These are phyloP conservation scores for Coemansia biformis DNA, from an alignment of 192 early-diverging fungal genomes.

Conservation along the genomic window DNA sequence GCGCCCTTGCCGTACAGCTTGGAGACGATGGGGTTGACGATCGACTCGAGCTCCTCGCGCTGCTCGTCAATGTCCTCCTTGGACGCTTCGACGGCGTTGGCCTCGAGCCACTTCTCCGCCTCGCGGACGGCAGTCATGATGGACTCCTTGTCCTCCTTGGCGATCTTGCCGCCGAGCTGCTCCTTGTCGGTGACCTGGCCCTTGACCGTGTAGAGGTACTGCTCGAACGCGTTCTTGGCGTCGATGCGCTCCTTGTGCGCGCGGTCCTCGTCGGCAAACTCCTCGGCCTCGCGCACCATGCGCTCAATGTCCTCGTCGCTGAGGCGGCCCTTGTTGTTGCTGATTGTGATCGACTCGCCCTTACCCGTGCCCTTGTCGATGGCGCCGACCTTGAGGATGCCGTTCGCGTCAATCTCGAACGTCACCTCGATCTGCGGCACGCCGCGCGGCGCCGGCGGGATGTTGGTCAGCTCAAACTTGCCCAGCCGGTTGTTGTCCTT, in stretches of 20 bases:
- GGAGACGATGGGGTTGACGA: constrained; percentile 91
- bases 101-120: constrained; percentile 77
- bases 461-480: constrained; percentile 93
- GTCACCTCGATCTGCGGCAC: constrained; percentile 97
- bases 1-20: constrained; percentile 75
- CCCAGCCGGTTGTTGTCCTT: constrained; percentile 98
- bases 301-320: constrained; percentile 94
- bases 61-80: constrained; percentile 99
- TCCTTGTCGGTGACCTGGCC: constrained; percentile 79
- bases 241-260: constrained; percentile 79
- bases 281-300: constrained; percentile 94
- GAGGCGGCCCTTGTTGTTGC: constrained; percentile 94
- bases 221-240: constrained; percentile 85
- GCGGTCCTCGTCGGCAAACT: constrained; percentile 87
- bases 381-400: constrained; percentile 89
- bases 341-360: constrained; percentile 93
- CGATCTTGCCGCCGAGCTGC: constrained; percentile 79
- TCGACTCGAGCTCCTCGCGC: constrained; percentile 85
- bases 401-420: constrained; percentile 93
- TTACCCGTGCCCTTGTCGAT: constrained; percentile 96
- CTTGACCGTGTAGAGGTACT: constrained; percentile 88
- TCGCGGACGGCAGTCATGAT: constrained; percentile 80
- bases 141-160: constrained; percentile 83
- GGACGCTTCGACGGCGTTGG: constrained; percentile 70
- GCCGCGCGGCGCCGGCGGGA: constrained; percentile 91